Evolutionary conservation across 2,329 filamentous ascomycete genomes (phyloP), one percentile per base, ranked within the genome.

Genomic region (Colletotrichum phormii): DNA sequence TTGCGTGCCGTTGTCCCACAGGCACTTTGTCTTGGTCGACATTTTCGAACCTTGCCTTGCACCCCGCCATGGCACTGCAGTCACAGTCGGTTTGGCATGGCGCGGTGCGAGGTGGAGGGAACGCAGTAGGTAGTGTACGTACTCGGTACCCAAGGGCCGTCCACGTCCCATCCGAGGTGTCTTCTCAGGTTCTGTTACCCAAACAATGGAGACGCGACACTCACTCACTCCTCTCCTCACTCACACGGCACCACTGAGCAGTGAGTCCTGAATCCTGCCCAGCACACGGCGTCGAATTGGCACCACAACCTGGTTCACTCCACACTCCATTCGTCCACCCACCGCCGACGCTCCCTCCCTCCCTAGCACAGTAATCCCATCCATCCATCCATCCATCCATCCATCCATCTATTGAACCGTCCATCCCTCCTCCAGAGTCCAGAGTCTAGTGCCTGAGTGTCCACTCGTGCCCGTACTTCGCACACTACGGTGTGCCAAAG

Each of bases 21-120:
- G 49, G 61, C 61, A 54, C 42, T 64, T 54, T n/a, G 61, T 35
- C 61, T 18, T 53, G 49, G 29, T 53, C 60, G 53, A 69, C 55
- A 61, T 31, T 37, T 67, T 49, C 42, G 55, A 59, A 67, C 57
- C 67, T 73, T 64, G 69, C 57, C 67, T 73, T 64, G 69, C 64
- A 64, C 68, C 54, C 69, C 70, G 70, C 60, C 64, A 73, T 73
- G 59, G 60, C 69, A 73, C 65, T 42, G 24, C 61, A 60, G 53
- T 54, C 54, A 33, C 58, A 55, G 49, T 49, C 42, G 42, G 42
- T 35, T 62, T 66, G 46, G 61, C 51, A 64, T 26, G 58, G 58
- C 31, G 26, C 26, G 58, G 58, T 29, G 35, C 55, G 15, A 49
- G 42, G 42, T 49, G 12, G 9, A 29, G 7, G 18, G 51, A n/a